A percentile compares a stretch with the other conserved stretches of the same genome.
These are phyloP conservation scores for Zostera marina DNA, from an alignment of 116 monocot genomes.

Conservation along the genomic window DNA sequence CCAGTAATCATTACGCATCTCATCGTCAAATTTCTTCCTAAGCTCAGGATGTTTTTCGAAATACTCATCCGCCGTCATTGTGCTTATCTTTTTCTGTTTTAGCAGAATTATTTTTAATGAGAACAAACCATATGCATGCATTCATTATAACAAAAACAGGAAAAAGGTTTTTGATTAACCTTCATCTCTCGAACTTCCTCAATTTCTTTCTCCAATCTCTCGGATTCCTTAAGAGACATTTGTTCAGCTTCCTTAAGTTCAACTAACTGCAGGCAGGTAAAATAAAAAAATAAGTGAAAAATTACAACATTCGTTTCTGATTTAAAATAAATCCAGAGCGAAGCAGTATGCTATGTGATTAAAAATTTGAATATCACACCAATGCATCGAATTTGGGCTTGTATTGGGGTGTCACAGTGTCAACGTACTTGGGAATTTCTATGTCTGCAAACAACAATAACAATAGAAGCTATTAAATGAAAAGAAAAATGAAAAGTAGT, in stretches of 20 bases:
- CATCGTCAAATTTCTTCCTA: constrained; percentile 94
- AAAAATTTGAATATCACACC: constrained; percentile 16
- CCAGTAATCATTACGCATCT: constrained; percentile 95
- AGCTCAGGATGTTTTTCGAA: constrained; percentile 91
- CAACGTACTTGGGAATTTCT: constrained; percentile 79
- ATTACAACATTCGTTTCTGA: background rate
- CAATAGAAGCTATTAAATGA: background rate
- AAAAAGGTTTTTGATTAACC: constrained; percentile 19
- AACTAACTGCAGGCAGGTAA: constrained; percentile 27
- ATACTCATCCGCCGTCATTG: constrained; percentile 97
- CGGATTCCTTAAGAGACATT: constrained; percentile 65
- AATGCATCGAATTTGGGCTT: constrained; percentile 91
- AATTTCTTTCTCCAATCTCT: constrained; percentile 85
- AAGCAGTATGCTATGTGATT: background rate
- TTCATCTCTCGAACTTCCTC: constrained; percentile 72
- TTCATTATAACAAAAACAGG: background rate
- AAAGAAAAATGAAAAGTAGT: background rate
- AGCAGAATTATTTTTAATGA: constrained; percentile 1
- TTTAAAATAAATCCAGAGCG: background rate
- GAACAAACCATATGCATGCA: background rate
- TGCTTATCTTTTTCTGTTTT: constrained; percentile 75
- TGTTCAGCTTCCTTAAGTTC: constrained; percentile 82
- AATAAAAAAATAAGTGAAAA: background rate
- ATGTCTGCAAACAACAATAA: constrained; percentile 35
- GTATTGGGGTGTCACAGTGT: constrained; percentile 78